Conservation (phyloP, 306 rosid genomes). For the Begonia peltatifolia region DNA sequence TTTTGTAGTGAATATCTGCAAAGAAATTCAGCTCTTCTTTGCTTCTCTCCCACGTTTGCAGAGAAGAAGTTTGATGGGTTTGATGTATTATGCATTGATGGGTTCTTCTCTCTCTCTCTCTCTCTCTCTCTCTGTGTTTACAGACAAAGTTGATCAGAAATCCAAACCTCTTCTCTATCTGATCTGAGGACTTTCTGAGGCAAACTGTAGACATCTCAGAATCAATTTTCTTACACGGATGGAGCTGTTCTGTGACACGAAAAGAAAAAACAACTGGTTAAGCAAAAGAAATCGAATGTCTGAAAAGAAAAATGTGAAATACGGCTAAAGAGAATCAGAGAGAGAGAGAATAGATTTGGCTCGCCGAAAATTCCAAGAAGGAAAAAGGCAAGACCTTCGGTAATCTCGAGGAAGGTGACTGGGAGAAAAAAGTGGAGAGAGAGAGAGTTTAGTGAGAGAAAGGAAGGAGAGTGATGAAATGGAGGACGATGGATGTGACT, state of each 20-base stretch:
- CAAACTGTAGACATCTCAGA: constrained; percentile 11
- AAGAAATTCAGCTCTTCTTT: constrained; percentile 28
- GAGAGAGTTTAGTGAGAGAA: not conserved
- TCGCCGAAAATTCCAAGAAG: constrained; percentile 26
- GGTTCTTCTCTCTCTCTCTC: constrained; percentile 1
- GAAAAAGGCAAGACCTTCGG: constrained; percentile 23
- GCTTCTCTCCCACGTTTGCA: constrained; percentile 73
- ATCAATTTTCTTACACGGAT: not conserved
- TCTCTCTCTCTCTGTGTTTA: not conserved
- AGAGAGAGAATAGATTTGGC: constrained; percentile 30
- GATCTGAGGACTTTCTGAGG: not conserved
- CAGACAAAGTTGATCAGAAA: not conserved
- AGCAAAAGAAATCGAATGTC: too few species aligned
- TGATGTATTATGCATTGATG: constrained; percentile 44
- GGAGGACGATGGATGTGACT: constrained; percentile 33
- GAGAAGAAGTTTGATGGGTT: constrained; percentile 50
- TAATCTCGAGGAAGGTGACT: constrained; percentile 35
- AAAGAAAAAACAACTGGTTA: too few species aligned
- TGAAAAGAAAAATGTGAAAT: too few species aligned
- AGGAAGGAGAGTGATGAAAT: constrained; percentile 24
- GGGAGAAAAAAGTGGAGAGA: not conserved
- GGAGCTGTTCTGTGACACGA: too few species aligned
- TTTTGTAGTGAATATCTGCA: constrained; percentile 20
- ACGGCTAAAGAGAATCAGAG: constrained; percentile 19
- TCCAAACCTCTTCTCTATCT: not conserved